A percentile compares a stretch with the other conserved stretches of the same genome.
Evolutionary conservation across 306 rosid species (phyloP).

Genomic region (Malus orientalis): DNA sequence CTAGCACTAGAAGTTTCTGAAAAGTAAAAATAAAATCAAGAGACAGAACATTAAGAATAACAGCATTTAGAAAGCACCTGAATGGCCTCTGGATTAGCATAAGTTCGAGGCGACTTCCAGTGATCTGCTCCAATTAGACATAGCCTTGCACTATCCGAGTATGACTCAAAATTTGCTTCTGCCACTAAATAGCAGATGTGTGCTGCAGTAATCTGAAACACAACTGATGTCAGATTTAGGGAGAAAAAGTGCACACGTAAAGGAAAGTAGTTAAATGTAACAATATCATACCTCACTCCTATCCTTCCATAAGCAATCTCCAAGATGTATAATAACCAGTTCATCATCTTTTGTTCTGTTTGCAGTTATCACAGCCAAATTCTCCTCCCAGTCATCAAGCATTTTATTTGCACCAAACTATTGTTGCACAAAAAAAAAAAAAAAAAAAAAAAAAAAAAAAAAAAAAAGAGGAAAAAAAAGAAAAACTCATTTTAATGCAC

Average conservation of each 20-base stretch:
- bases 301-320: slow-evolving; percentile 92
- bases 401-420: slow-evolving; percentile 57
- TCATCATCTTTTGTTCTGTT: slow-evolving; percentile 94
- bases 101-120: slow-evolving; percentile 88
- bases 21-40: not conserved
- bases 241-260: not conserved
- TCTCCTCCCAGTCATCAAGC: slow-evolving; percentile 94
- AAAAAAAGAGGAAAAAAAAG: not conserved
- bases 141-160: slow-evolving; percentile 77
- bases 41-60: not conserved
- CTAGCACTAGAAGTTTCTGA: not conserved
- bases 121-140: slow-evolving; percentile 96
- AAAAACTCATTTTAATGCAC: slow-evolving; percentile 11
- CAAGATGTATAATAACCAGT: slow-evolving; percentile 79
- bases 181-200: slow-evolving; percentile 96
- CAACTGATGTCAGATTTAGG: slow-evolving; percentile 22
- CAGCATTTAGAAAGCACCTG: slow-evolving; percentile 47
- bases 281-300: slow-evolving; percentile 59
- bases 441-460: not conserved
- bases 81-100: slow-evolving; percentile 87
- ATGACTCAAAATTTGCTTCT: slow-evolving; percentile 78
- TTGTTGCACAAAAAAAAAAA: slow-evolving; percentile 11
- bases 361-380: slow-evolving; percentile 84
- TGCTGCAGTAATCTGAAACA: slow-evolving; percentile 75
- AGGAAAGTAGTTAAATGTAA: slow-evolving; percentile 4